Evolutionary conservation across 2,329 filamentous ascomycete genomes (phyloP).

Genomic region (Colletotrichum higginsianum): DNA sequence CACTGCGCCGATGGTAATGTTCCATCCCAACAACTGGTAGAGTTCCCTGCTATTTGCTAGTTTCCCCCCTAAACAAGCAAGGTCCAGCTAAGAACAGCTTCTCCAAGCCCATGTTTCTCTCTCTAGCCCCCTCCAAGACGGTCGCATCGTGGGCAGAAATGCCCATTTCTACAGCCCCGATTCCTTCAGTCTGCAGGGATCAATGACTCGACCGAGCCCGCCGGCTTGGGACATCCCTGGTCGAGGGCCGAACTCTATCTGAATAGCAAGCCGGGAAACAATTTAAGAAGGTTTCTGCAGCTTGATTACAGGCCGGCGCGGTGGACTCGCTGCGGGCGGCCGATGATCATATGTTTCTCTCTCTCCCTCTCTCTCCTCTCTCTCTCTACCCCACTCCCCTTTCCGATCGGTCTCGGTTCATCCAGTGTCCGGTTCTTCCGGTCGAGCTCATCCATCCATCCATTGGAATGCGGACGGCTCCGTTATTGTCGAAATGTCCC

Average conservation of each 20-base stretch:
- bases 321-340: not conserved
- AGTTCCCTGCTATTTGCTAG: not conserved
- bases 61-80: too few relatives aligned
- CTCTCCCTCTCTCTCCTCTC: not conserved
- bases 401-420: not conserved
- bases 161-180: too few relatives aligned
- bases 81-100: too few relatives aligned
- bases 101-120: too few relatives aligned
- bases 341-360: too few relatives aligned
- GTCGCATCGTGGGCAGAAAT: not conserved
- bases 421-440: constrained; percentile 28
- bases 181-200: not conserved
- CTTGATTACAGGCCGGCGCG: constrained; percentile 23
- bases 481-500: not conserved
- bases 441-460: not conserved
- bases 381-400: not conserved
- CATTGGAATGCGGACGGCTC: not conserved
- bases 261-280: constrained; percentile 11
- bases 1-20: constrained; percentile 12
- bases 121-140: not conserved
- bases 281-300: constrained; percentile 28
- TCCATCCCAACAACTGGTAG: not conserved
- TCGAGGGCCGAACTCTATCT: constrained; percentile 8
- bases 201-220: constrained; percentile 19
- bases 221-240: constrained; percentile 24